Evolutionary conservation across 1,284 basidiomycete species (phyloP).

Genomic region (Inonotus hispidus): DNA sequence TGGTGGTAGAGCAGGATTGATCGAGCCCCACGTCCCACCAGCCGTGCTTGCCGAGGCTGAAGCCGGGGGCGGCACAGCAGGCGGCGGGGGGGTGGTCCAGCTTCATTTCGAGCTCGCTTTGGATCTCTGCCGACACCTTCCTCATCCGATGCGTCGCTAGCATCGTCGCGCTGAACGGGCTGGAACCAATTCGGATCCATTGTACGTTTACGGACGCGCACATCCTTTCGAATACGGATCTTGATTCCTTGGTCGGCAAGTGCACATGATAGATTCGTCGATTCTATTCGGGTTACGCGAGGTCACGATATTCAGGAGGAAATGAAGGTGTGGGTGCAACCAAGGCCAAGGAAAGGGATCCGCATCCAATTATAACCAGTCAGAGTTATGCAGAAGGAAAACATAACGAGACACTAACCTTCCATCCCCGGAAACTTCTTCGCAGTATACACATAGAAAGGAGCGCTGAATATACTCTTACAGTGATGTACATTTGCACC

Average conservation of each 20-base stretch:
- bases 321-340: background rate
- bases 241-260: conserved; percentile 92
- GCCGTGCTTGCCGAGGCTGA: background rate
- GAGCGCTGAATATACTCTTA: conserved; percentile 80
- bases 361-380: conserved; percentile 4
- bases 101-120: conserved; percentile 12
- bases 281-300: conserved; percentile 47
- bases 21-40: conserved; percentile 10
- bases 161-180: conserved; percentile 18
- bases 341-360: conserved; percentile 12
- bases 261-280: conserved; percentile 81
- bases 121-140: conserved; percentile 13
- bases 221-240: conserved; percentile 87
- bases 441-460: conserved; percentile 88
- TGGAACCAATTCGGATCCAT: conserved; percentile 26
- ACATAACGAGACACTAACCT: conserved; percentile 43
- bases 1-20: conserved; percentile 17
- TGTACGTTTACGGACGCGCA: conserved; percentile 60
- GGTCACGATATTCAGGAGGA: background rate
- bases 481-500: conserved; percentile 83
- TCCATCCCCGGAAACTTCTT: conserved; percentile 96
- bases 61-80: conserved; percentile 1
- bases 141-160: conserved; percentile 14
- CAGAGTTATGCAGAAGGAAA: background rate
- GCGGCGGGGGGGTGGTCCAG: conserved; percentile 9